Evolutionary conservation across 805 yeast species (phyloP).

Genomic region (Metschnikowia proteae): DNA sequence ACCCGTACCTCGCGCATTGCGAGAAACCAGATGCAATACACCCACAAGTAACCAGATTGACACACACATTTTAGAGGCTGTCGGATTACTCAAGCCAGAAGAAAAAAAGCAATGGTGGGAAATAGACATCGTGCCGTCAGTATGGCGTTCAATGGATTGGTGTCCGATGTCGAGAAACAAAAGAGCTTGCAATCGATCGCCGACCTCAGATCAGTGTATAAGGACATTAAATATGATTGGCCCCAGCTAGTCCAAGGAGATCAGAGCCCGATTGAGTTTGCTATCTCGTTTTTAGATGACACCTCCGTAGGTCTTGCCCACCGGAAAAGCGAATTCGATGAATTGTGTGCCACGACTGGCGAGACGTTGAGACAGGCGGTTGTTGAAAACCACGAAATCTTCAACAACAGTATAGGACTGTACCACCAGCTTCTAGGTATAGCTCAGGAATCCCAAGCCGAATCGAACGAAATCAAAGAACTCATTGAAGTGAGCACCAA

Average conservation of each 20-base stretch:
- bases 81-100: neutral
- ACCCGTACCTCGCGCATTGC: slow-evolving; percentile 6
- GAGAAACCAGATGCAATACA: neutral
- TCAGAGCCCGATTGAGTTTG: slow-evolving; percentile 79
- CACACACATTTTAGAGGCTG: neutral
- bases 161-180: slow-evolving; percentile 18
- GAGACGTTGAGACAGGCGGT: slow-evolving; percentile 64
- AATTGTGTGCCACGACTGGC: slow-evolving; percentile 55
- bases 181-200: slow-evolving; percentile 20
- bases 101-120: slow-evolving; percentile 12
- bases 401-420: slow-evolving; percentile 81
- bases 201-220: slow-evolving; percentile 34
- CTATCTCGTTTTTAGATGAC: slow-evolving; percentile 76
- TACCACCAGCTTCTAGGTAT: slow-evolving; percentile 67
- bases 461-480: slow-evolving; percentile 45
- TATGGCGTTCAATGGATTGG: slow-evolving; percentile 21
- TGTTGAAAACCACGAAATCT: slow-evolving; percentile 75
- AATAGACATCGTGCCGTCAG: slow-evolving; percentile 24
- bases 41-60: neutral
- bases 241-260: slow-evolving; percentile 41
- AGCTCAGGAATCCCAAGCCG: slow-evolving; percentile 61
- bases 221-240: slow-evolving; percentile 42
- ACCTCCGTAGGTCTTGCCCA: slow-evolving; percentile 90
- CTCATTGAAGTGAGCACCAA: slow-evolving; percentile 47
- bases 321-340: slow-evolving; percentile 61